These are phyloP conservation scores for Russula dissimulans DNA, from an alignment of 768 basidiomycete genomes.

Conservation along the genomic window DNA sequence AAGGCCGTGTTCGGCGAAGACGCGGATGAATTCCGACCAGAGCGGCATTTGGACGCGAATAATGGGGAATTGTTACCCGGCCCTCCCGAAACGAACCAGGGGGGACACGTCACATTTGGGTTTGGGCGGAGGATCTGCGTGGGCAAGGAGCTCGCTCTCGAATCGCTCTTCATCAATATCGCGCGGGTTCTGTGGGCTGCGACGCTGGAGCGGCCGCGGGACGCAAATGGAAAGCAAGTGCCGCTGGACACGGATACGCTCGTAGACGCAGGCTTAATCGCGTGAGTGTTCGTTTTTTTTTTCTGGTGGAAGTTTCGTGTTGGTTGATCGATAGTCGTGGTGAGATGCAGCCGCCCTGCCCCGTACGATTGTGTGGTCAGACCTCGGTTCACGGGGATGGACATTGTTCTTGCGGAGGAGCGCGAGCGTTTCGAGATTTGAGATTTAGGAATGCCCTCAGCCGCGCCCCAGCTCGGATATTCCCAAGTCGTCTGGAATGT, in stretches of 20 bases:
- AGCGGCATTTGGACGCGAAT: too few species aligned
- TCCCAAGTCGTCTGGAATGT: too few species aligned
- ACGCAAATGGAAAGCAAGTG: slow-evolving; percentile 2
- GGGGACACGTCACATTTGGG: too few species aligned
- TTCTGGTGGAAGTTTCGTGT: neutral
- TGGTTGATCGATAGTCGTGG: neutral
- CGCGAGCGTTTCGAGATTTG: neutral
- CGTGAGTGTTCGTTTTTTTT: slow-evolving; percentile 1
- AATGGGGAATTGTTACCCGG: too few species aligned
- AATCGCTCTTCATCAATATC: too few species aligned
- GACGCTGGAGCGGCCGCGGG: slow-evolving; percentile 8
- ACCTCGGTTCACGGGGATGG: slow-evolving; percentile 16
- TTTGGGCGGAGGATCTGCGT: too few species aligned
- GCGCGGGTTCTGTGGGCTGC: slow-evolving; percentile 14
- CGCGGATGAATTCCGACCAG: too few species aligned
- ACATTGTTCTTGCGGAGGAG: slow-evolving; percentile 1
- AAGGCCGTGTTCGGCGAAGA: too few species aligned
- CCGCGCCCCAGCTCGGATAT: too few species aligned
- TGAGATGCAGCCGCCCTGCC: slow-evolving; percentile 3
- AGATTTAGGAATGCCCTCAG: too few species aligned
- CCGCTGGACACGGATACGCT: neutral
- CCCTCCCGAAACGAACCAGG: too few species aligned
- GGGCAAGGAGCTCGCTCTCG: too few species aligned
- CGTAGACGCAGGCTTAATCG: neutral
- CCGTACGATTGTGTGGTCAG: slow-evolving; percentile 19